phyloP scores from a whole-genome alignment of 805 yeast genomes.

The Saccharomycopsis fibuligera region DNA sequence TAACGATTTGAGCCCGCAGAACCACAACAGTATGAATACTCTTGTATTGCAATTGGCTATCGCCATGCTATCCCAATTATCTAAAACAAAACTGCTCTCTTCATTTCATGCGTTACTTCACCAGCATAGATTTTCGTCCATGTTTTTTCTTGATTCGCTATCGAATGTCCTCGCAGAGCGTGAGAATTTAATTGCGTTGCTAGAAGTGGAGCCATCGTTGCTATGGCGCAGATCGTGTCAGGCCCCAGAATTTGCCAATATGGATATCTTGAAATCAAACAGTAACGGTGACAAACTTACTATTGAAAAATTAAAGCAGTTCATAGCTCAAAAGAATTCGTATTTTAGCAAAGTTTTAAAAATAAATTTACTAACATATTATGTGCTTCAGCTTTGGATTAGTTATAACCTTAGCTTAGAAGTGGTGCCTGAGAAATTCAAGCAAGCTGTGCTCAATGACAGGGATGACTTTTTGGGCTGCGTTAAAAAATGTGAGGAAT shows the following conservation, averaged over 20 bases:
- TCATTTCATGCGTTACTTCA: not conserved
- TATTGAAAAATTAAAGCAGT: not conserved
- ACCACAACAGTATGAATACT: too few relatives aligned
- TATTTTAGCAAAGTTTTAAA: not conserved
- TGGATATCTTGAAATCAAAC: not conserved
- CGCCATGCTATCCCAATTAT: not conserved
- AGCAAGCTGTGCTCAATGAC: not conserved
- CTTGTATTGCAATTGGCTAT: not conserved
- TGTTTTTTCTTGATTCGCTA: not conserved
- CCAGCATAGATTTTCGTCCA: not conserved
- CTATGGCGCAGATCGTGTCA: not conserved
- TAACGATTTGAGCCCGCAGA: not conserved
- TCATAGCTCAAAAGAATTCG: not conserved
- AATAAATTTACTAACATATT: constrained; percentile 1
- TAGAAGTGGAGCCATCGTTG: not conserved
- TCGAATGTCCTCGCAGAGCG: too few relatives aligned
- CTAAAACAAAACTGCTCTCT: not conserved
- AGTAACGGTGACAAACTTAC: not conserved
- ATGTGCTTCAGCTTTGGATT: not conserved
- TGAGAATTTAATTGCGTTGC: not conserved
- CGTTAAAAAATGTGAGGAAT: not conserved
- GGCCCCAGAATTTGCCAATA: not conserved
- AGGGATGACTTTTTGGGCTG: not conserved
- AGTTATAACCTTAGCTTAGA: not conserved
- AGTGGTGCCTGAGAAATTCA: not conserved